Evolutionary conservation across 495 filamentous ascomycete species (phyloP).

Genomic region (Astrocystis sublimbata): DNA sequence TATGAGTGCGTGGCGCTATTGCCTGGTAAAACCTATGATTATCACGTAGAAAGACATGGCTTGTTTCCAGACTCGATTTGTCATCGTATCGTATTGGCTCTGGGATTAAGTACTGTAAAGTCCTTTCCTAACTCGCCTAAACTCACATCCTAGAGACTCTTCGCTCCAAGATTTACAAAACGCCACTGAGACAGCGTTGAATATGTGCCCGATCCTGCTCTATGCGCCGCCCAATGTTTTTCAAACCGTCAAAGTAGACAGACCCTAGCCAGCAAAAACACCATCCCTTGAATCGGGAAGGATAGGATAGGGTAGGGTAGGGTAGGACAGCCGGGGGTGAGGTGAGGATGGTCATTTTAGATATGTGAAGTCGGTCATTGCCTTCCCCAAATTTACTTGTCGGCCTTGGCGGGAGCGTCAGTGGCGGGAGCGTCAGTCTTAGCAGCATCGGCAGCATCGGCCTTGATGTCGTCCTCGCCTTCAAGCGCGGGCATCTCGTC

Average conservation of each 20-base stretch:
- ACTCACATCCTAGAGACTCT: constrained; percentile 11
- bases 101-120: constrained; percentile 3
- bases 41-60: background rate
- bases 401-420: constrained; percentile 11
- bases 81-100: constrained; percentile 9
- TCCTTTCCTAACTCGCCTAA: constrained; percentile 17
- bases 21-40: too few species aligned
- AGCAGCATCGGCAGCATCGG: constrained; percentile 7
- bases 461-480: constrained; percentile 51
- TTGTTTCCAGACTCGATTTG: constrained; percentile 1
- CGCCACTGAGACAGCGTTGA: constrained; percentile 12
- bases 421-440: background rate
- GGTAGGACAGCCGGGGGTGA: too few species aligned
- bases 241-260: constrained; percentile 10
- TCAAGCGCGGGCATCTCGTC: constrained; percentile 46
- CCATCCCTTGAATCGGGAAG: background rate
- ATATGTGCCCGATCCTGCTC: constrained; percentile 13
- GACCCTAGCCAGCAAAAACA: constrained; percentile 8
- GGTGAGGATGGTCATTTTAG: constrained; percentile 7
- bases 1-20: too few species aligned
- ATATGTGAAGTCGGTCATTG: background rate
- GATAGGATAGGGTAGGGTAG: constrained; percentile 3
- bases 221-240: constrained; percentile 10
- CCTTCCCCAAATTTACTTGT: constrained; percentile 4
- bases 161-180: constrained; percentile 4